Percentiles rank a stretch among this genome's conserved stretches.
Evolutionary conservation across 148 eudicot genomes (phyloP).

Genomic region (Limonium bicolor): DNA sequence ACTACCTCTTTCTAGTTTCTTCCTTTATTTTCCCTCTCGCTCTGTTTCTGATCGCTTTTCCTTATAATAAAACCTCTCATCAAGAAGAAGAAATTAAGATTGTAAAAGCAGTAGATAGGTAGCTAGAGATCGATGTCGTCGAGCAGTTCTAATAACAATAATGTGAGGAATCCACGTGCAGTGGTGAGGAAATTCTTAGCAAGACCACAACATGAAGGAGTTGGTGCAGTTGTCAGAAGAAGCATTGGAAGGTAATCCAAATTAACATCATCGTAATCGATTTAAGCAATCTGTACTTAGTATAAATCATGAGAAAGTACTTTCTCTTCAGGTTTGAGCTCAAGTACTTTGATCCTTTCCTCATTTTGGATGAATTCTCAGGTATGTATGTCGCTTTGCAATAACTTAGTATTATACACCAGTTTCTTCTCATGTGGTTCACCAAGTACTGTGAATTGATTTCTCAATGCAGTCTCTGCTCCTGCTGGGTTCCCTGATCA

Average conservation of each 20-base stretch:
- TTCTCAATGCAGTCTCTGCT: conserved; percentile 61
- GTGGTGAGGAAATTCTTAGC: conserved; percentile 56
- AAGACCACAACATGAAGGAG: conserved; percentile 76
- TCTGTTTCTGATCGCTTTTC: no score
- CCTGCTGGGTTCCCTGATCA: conserved; percentile 97
- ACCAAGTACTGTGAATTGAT: neutral
- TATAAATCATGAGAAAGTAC: neutral
- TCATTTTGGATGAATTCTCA: conserved; percentile 67
- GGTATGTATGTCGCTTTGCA: conserved; percentile 17
- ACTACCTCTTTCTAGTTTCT: no score
- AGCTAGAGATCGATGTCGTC: no score
- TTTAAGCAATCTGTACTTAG: neutral
- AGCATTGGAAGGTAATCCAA: conserved; percentile 61
- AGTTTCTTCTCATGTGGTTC: neutral
- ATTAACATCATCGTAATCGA: no score
- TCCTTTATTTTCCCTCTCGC: no score
- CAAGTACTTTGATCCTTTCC: conserved; percentile 74
- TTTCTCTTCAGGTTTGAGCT: conserved; percentile 52
- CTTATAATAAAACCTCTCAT: no score
- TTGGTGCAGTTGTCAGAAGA: conserved; percentile 68
- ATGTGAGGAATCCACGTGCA: conserved; percentile 25
- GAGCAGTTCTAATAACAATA: no score
- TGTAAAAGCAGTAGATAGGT: no score
- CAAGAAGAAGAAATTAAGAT: no score
- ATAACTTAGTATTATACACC: neutral